Evolutionary conservation across 495 filamentous ascomycete species (phyloP).

Genomic region (Peziza echinospora): DNA sequence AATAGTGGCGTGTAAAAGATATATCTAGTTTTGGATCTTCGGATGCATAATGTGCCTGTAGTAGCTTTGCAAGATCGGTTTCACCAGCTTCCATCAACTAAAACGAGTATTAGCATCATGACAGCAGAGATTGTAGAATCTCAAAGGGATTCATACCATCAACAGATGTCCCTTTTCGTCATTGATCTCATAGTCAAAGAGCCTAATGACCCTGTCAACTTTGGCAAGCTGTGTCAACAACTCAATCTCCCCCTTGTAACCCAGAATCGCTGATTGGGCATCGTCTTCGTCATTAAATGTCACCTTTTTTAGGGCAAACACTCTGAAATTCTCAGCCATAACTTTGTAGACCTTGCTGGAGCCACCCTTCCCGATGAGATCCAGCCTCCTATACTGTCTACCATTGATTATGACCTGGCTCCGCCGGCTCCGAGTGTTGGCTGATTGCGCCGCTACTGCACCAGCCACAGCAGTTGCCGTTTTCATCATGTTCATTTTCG

Average conservation of each 20-base stretch:
- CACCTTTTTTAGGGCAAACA: slow-evolving; percentile 82
- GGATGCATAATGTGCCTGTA: slow-evolving; percentile 46
- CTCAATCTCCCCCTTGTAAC: slow-evolving; percentile 95
- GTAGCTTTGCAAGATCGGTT: slow-evolving; percentile 74
- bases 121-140: slow-evolving; percentile 22
- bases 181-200: slow-evolving; percentile 88
- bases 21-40: slow-evolving; percentile 63
- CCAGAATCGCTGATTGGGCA: slow-evolving; percentile 57
- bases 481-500: slow-evolving; percentile 88
- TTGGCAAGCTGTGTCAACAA: slow-evolving; percentile 59
- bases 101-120: slow-evolving; percentile 1
- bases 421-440: slow-evolving; percentile 27
- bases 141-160: slow-evolving; percentile 41
- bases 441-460: slow-evolving; percentile 40
- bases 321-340: slow-evolving; percentile 86
- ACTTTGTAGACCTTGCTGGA: slow-evolving; percentile 89
- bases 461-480: slow-evolving; percentile 72
- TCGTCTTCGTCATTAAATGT: slow-evolving; percentile 55
- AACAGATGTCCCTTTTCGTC: slow-evolving; percentile 65
- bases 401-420: slow-evolving; percentile 72
- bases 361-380: slow-evolving; percentile 76
- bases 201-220: slow-evolving; percentile 67
- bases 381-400: slow-evolving; percentile 69
- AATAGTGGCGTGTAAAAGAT: slow-evolving; percentile 85
- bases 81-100: slow-evolving; percentile 96